Base-by-base conservation (phyloP, 2,329 filamentous ascomycete genomes). In the Aaosphaeria arxii region DNA sequence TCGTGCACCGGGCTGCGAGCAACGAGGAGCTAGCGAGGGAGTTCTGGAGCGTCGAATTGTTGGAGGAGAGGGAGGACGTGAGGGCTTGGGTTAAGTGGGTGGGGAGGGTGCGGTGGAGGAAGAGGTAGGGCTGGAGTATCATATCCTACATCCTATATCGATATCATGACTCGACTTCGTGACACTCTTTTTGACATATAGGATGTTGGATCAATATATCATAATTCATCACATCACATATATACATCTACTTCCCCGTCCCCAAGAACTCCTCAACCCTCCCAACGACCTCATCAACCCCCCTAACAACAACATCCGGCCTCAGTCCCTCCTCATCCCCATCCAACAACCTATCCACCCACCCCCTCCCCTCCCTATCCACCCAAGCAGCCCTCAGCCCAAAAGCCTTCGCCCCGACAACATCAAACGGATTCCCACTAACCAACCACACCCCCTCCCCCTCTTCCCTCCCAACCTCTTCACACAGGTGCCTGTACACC, bases 21-120 rank as follows among this genome's bases (percentile, higher is more conserved):
- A 89, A 94, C 63, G 89, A 95, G 76, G 88, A 88, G 56, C 71
- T 95, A 56, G 90, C 89, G 11, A 77, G 80, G 57, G 73, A 85
- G 46, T 90, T 79, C 64, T 89, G 84, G 71, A 91, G 84, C 0
- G 82, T 94, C 5, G 88, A 92, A 46, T 70, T 79, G 56, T 74
- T 95, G 53, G 64, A 86, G 63, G 81, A 77, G 59, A 81, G 87
- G 66, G 85, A 88, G 38, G 87, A 90, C 74, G 84, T 94, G 7
- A 73, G 77, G 69, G 78, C 74, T 55, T 94, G 87, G 80, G 85
- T 83, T 7, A 74, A 67, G 43, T 95, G 89, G 88, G 86, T 89
- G 47, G 80, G 82, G 5, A 79, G 79, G 57, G 76, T 94, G 54
- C 75, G 89, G 59, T 91, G 88, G 89, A 91, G 89, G 75, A 75